Evolutionary conservation across 148 eudicot species (phyloP), one percentile per base, ranked within the genome.

Genomic region (Euryodendron excelsum): DNA sequence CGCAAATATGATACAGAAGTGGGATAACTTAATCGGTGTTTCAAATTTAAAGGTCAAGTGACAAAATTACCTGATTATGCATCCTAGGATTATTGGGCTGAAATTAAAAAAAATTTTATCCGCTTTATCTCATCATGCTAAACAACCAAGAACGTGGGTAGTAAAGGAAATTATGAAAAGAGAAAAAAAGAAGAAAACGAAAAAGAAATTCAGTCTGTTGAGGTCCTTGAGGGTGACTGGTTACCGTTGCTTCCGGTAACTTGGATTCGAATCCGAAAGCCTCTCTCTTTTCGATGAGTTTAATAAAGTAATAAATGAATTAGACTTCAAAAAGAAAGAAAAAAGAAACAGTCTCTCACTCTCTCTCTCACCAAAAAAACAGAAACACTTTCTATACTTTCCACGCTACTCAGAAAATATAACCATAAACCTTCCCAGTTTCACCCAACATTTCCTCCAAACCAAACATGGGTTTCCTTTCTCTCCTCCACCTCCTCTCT

Each of bases 381-480:
- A 18, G 47, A 7, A 59, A 20, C 48, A 60, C 47, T 36, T 23
- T 56, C 77, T 13, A 44, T 8, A 8, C 69, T 64, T 30, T 30
- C 72, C 56, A 12, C 21, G 25, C n/a, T n/a, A 3, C 69, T 20
- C 41, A 56, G 21, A 75, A 60, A 75, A 6, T 27, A 33, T 15
- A 27, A 60, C 25, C 41, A 28, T 9, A 53, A 10, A 7, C 50
- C 27, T 69, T 45, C 45, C 58, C 45, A 53, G 3, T 9, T 65
- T 31, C 52, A 15, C 55, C 33, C 4, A 23, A 21, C 78, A 45
- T 53, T 55, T 20, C 53, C 68, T 28, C 12, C 64, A 17, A 47
- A 28, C 60, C 83, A 36, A 56, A 67, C 71, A 80, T 81, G 77
- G 64, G 28, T 39, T 6, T 81, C 69, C 67, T 34, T 18, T 55